Percentiles rank a stretch among this genome's conserved stretches.
Conservation (phyloP, 164 flowering plant genomes). For the Magnolia changhungtana region DNA sequence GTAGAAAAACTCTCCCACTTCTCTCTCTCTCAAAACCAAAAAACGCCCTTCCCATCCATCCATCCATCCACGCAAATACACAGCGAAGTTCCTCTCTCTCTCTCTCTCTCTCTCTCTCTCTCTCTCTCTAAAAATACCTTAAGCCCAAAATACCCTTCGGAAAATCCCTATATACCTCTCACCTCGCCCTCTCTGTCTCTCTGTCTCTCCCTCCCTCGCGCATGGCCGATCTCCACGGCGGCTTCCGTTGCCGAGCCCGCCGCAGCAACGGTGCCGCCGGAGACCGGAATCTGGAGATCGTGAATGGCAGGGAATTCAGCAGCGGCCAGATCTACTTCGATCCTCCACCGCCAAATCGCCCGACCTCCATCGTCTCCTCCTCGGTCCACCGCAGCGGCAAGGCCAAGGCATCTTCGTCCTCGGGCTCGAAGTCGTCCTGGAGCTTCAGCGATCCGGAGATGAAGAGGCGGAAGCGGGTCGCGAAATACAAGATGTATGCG, state of each 20-base stretch:
- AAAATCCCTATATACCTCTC: not conserved
- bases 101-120: not conserved
- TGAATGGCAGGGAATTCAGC: conserved; percentile 41
- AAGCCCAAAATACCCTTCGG: not conserved
- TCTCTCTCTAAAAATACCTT: not conserved
- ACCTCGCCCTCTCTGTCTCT: not conserved
- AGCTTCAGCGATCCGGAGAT: conserved; percentile 60
- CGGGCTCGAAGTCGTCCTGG: conserved; percentile 43
- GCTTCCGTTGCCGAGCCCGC: conserved; percentile 19
- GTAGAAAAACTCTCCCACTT: not conserved
- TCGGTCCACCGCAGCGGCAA: not conserved
- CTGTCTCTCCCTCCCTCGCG: not conserved
- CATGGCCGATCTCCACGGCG: conserved; percentile 30
- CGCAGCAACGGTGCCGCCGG: conserved; percentile 22
- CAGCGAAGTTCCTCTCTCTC: not conserved
- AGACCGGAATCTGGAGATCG: conserved; percentile 45
- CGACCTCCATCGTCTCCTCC: conserved; percentile 5
- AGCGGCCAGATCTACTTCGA: conserved; percentile 20
- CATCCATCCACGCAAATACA: not conserved
- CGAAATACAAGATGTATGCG: conserved; percentile 57
- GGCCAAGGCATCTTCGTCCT: conserved; percentile 11
- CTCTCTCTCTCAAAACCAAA: not conserved
- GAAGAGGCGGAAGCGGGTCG: conserved; percentile 68
- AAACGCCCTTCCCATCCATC: not conserved
- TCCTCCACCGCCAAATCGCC: conserved; percentile 18